Conservation (phyloP, 2,329 filamentous ascomycete genomes). For the Aspergillus cejpii region DNA sequence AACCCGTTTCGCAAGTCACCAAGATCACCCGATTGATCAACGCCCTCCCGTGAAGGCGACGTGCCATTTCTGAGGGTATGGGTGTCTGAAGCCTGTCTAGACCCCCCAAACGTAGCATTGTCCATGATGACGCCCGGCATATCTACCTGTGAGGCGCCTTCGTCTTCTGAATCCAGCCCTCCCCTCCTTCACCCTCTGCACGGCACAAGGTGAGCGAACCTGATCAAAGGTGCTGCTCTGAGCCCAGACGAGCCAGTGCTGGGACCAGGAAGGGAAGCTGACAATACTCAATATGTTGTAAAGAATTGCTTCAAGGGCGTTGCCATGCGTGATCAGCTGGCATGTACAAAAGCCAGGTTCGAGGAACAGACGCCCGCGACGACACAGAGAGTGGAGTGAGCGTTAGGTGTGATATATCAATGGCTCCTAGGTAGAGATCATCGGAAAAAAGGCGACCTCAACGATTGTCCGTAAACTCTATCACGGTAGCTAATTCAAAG, state of each 20-base stretch:
- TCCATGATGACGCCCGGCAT: constrained; percentile 43
- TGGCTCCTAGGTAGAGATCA: not conserved
- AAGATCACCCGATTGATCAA: constrained; percentile 13
- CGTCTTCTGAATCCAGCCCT: constrained; percentile 16
- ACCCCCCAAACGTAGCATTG: constrained; percentile 27
- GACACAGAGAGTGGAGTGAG: not conserved
- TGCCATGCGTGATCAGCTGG: constrained; percentile 25
- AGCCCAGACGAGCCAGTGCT: constrained; percentile 14
- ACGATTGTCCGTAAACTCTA: too few species aligned
- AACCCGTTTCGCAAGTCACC: constrained; percentile 20
- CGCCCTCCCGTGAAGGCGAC: constrained; percentile 10
- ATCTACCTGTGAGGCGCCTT: constrained; percentile 19
- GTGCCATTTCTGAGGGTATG: constrained; percentile 24
- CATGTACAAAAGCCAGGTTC: not conserved
- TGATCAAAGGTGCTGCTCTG: constrained; percentile 12
- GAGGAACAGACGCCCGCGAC: not conserved
- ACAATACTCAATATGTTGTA: constrained; percentile 12
- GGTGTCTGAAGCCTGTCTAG: constrained; percentile 18
- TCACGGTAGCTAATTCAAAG: too few species aligned
- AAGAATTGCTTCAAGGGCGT: constrained; percentile 15
- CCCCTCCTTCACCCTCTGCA: constrained; percentile 27
- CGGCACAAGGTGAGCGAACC: constrained; percentile 22
- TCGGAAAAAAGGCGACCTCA: too few species aligned
- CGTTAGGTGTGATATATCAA: not conserved
- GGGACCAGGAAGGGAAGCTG: constrained; percentile 24